phyloP scores from a whole-genome alignment of 768 basidiomycete genomes.

The Tricholoma saponaceum region DNA sequence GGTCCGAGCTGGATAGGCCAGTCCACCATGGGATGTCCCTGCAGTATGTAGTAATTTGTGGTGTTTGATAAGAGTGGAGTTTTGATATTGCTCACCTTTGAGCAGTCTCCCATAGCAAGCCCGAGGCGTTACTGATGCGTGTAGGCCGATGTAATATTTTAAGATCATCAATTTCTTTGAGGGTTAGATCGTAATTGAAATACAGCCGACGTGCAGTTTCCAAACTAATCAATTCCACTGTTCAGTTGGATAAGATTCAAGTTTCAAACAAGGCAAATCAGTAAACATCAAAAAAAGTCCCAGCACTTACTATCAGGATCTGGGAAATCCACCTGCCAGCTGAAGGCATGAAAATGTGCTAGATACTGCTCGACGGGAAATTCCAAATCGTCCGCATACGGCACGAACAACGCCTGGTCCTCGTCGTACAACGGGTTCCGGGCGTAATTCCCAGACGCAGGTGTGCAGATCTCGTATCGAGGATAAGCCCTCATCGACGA shows the following conservation, averaged over 20 bases:
- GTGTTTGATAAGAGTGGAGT: background rate
- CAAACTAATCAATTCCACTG: slow-evolving; percentile 47
- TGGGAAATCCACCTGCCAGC: slow-evolving; percentile 31
- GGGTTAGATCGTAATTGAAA: slow-evolving; percentile 21
- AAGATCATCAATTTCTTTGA: slow-evolving; percentile 32
- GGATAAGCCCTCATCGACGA: slow-evolving; percentile 10
- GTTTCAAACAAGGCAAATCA: background rate
- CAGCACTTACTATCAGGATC: slow-evolving; percentile 47
- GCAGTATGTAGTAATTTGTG: background rate
- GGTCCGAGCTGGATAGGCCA: slow-evolving; percentile 13
- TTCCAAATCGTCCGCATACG: slow-evolving; percentile 41
- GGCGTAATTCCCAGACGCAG: slow-evolving; percentile 29
- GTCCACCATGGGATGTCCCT: slow-evolving; percentile 41
- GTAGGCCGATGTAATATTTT: slow-evolving; percentile 20
- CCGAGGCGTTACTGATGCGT: slow-evolving; percentile 22
- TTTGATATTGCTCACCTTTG: slow-evolving; percentile 33
- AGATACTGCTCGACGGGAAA: slow-evolving; percentile 32
- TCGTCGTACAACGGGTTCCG: background rate
- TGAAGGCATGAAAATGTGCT: slow-evolving; percentile 20
- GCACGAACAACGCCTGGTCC: slow-evolving; percentile 28
- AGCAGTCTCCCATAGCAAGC: slow-evolving; percentile 37
- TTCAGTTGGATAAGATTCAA: background rate
- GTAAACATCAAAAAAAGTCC: background rate
- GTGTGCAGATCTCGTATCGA: slow-evolving; percentile 45
- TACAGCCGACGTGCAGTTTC: slow-evolving; percentile 40